Evolutionary conservation across 257 asterid genomes (phyloP).

Genomic region (Linderniella brevidens): DNA sequence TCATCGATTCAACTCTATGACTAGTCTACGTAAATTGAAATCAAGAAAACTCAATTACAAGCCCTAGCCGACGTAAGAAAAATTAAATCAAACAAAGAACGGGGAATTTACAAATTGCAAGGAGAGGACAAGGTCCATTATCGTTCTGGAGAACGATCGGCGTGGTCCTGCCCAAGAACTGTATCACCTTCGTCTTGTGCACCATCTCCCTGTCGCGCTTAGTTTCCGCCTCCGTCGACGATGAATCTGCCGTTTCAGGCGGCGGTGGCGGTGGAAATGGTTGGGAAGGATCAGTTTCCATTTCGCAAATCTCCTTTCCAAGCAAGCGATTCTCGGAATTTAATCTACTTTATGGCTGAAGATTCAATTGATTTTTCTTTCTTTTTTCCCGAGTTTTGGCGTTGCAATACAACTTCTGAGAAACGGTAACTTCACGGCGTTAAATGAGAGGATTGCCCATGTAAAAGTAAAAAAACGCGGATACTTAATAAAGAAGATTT

Average conservation of each 20-base stretch:
- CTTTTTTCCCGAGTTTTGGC: background rate
- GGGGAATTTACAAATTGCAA: conserved; percentile 57
- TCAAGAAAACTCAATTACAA: background rate
- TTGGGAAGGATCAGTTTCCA: conserved; percentile 5
- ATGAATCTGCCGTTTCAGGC: conserved; percentile 10
- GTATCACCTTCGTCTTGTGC: conserved; percentile 60
- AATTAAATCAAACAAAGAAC: background rate
- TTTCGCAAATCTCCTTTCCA: background rate
- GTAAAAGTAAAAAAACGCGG: no score
- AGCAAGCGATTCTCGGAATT: no score
- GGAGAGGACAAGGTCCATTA: conserved; percentile 98
- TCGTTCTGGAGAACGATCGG: conserved; percentile 86
- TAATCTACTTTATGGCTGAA: no score
- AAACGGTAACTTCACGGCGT: background rate
- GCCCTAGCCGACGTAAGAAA: background rate
- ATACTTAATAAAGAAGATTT: no score
- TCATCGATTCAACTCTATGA: no score
- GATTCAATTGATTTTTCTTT: no score
- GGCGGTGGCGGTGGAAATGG: conserved; percentile 12
- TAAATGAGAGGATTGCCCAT: no score
- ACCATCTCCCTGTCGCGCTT: conserved; percentile 32
- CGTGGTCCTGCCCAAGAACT: conserved; percentile 65
- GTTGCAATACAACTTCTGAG: background rate
- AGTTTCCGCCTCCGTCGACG: conserved; percentile 17
- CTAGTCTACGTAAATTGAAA: background rate